Conservation (phyloP, 2,329 filamentous ascomycete species). For the Grosmannia serpens region DNA sequence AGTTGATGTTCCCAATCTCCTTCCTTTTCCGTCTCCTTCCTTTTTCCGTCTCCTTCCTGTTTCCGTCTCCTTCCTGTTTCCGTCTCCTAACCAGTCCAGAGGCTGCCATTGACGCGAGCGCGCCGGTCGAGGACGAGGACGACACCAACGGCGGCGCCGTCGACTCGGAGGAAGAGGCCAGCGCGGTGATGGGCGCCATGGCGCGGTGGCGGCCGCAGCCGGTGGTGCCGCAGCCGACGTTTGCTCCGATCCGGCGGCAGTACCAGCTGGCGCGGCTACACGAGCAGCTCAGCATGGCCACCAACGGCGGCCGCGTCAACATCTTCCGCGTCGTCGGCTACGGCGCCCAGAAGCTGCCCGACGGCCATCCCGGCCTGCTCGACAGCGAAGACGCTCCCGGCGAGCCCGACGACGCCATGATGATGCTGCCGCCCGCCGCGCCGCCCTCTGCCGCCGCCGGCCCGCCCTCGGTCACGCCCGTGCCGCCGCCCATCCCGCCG, state of each 20-base stretch:
- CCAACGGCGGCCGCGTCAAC: conserved; percentile 52
- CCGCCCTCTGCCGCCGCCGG: neutral
- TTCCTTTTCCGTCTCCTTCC: neutral
- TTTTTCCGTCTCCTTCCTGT: neutral
- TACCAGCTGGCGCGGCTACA: conserved; percentile 52
- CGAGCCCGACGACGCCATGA: conserved; percentile 40
- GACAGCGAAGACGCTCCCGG: conserved; percentile 45
- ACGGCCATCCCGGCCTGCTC: conserved; percentile 33
- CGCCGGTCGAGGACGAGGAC: conserved; percentile 75
- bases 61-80: neutral
- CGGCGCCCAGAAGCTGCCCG: conserved; percentile 42
- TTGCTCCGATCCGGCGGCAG: conserved; percentile 49
- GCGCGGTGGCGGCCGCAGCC: conserved; percentile 68
- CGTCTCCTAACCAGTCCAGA: conserved; percentile 38
- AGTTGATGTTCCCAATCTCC: no score
- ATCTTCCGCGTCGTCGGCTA: conserved; percentile 51
- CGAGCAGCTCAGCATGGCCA: conserved; percentile 55
- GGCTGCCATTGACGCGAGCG: conserved; percentile 88
- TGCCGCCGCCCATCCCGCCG: conserved; percentile 2
- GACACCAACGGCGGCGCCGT: conserved; percentile 70
- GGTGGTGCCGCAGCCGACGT: conserved; percentile 53
- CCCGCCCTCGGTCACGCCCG: conserved; percentile 2
- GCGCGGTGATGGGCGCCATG: conserved; percentile 74
- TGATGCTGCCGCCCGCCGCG: conserved; percentile 11
- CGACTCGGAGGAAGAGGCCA: conserved; percentile 90